These are phyloP conservation scores for Aegilops speltoides DNA, from an alignment of 176 grass and related monocot species.

Conservation along the genomic window DNA sequence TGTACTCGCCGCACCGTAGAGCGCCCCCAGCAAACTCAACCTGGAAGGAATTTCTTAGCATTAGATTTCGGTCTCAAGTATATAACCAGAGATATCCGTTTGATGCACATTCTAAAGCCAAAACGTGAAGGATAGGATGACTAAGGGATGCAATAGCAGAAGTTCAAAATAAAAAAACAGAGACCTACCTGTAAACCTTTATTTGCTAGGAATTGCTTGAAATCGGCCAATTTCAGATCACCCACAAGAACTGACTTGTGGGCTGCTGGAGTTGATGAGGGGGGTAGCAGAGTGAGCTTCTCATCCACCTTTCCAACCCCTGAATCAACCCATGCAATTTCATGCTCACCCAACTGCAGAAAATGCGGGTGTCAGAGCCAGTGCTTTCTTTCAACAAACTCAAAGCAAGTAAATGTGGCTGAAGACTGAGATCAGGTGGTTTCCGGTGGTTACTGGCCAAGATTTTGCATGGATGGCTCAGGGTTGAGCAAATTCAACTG, in stretches of 20 bases:
- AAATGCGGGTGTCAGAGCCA: slow-evolving; percentile 20
- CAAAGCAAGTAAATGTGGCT: background rate
- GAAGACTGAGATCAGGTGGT: background rate
- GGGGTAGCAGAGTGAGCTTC: slow-evolving; percentile 71
- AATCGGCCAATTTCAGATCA: slow-evolving; percentile 88
- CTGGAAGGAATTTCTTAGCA: slow-evolving; percentile 35
- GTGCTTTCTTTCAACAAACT: slow-evolving; percentile 3
- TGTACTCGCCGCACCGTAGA: slow-evolving; percentile 66
- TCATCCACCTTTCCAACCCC: slow-evolving; percentile 67
- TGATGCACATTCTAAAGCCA: background rate
- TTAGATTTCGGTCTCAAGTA: background rate
- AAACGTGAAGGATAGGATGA: background rate
- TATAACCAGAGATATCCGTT: background rate
- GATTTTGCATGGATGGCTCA: background rate
- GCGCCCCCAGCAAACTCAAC: slow-evolving; percentile 88
- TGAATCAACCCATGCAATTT: slow-evolving; percentile 92
- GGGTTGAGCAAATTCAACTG: background rate
- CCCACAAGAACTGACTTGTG: slow-evolving; percentile 95
- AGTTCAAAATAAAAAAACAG: background rate
- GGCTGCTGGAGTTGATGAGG: slow-evolving; percentile 49
- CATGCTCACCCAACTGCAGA: slow-evolving; percentile 84
- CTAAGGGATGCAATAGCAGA: background rate
- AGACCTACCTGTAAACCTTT: slow-evolving; percentile 78
- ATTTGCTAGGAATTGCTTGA: slow-evolving; percentile 91
- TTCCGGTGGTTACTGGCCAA: background rate